Evolutionary conservation across 2,329 filamentous ascomycete genomes (phyloP), one percentile per base, ranked within the genome.

Genomic region (Talaromyces sp.): DNA sequence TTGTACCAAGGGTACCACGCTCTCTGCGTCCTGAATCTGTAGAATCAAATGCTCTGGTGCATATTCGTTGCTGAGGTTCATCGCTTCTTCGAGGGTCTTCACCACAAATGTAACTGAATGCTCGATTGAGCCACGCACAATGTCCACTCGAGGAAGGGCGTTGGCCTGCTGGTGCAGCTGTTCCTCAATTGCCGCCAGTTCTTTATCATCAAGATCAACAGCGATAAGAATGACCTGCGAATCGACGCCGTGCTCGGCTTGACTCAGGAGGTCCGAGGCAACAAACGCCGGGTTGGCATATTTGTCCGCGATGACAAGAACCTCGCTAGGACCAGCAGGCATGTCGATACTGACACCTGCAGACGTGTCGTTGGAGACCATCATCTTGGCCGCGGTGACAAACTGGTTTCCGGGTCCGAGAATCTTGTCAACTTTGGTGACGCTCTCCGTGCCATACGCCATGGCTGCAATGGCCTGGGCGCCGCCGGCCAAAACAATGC

Each of bases 381-480:
- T 85, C 95, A 99, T 99, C 85, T 99, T 99, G 58, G 91, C 95
- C 0, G 95, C 95, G 0, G 95, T 99, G 47, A 99, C 95, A 73
- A 98, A 99, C 76, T 98, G 95, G 78, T 99, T 99, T 40, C 95
- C 95, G 2, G 95, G 95, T 0, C 95, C 95, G 12, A 98, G 86
- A 68, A 99, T 97, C 85, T 99, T 99, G 83, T 99, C 95, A 7
- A 99, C 95, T 81, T 99, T 99, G 76, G 83, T 91, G 57, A 99
- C 87, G 68, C 88, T 94, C 77, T 97, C 90, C 0, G 95, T 99
- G 55, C 95, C 95, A 78, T 99, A 99, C 2, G 95, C 95, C 89
- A 99, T 90, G 55, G 95, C 95, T 23, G 94, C 95, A 42, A 99
- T 88, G 51, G 95, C 95, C 79, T 99, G 95, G 0, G 94, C 95